Conservation (phyloP, 805 yeast species). For the Metschnikowia koreensis region DNA sequence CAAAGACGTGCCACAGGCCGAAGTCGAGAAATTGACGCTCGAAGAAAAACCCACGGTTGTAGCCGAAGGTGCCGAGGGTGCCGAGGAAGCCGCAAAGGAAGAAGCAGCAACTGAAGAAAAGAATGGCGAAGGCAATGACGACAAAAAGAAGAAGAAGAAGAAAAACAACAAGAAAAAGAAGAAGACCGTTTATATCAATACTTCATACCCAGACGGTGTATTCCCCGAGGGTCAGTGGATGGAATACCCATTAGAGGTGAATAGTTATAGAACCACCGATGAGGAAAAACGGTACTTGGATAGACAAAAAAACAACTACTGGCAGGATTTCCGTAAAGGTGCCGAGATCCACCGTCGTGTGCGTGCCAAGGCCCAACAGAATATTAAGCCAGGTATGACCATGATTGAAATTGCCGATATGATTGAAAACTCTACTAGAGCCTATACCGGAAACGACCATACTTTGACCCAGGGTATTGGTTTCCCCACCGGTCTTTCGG, state of each 20-base stretch:
- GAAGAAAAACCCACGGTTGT: conserved; percentile 8
- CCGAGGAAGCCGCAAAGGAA: conserved; percentile 28
- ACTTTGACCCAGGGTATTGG: conserved; percentile 81
- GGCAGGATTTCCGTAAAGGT: conserved; percentile 91
- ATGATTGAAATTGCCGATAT: conserved; percentile 87
- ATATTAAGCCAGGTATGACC: conserved; percentile 86
- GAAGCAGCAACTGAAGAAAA: neutral
- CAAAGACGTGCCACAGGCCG: conserved; percentile 11
- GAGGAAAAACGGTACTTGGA: conserved; percentile 84
- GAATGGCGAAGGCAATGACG: conserved; percentile 9
- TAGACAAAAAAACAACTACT: conserved; percentile 56
- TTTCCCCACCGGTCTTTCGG: conserved; percentile 95
- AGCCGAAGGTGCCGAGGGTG: conserved; percentile 24
- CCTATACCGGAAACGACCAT: conserved; percentile 65
- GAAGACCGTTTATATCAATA: conserved; percentile 60
- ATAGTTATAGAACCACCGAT: conserved; percentile 70
- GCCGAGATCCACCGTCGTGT: conserved; percentile 96
- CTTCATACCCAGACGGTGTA: conserved; percentile 63
- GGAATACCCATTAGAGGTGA: conserved; percentile 68
- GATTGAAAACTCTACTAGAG: conserved; percentile 81
- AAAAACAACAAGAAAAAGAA: conserved; percentile 50
- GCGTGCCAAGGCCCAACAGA: conserved; percentile 70
- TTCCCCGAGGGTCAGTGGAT: conserved; percentile 88
- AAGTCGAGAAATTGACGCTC: conserved; percentile 10
- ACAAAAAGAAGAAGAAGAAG: conserved; percentile 35